These are phyloP conservation scores for Neonectria punicea DNA, from an alignment of 2,329 filamentous ascomycete genomes.

Conservation along the genomic window DNA sequence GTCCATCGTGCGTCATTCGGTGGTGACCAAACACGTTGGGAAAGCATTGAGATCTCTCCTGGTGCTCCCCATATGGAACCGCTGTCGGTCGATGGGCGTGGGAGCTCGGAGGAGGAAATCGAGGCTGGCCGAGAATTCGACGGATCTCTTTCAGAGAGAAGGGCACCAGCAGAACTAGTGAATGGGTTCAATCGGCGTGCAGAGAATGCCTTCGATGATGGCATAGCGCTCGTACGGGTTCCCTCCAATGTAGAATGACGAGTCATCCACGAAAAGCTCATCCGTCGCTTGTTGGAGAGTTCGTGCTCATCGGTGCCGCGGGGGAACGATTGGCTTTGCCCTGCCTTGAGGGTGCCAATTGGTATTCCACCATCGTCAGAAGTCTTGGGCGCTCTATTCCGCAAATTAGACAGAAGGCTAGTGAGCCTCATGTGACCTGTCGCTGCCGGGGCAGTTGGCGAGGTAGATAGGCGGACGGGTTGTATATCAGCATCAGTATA, in stretches of 20 bases:
- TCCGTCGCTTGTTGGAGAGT: conserved; percentile 63
- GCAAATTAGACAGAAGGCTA: conserved; percentile 68
- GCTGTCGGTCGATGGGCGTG: conserved; percentile 82
- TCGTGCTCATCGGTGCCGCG: conserved; percentile 67
- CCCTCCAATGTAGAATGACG: conserved; percentile 62
- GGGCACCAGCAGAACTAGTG: conserved; percentile 59
- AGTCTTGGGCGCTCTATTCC: conserved; percentile 70
- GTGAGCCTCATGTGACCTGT: conserved; percentile 52
- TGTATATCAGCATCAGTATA: conserved; percentile 60
- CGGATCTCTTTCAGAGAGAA: conserved; percentile 65
- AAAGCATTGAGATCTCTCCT: conserved; percentile 54
- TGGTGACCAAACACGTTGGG: conserved; percentile 76
- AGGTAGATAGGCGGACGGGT: conserved; percentile 53
- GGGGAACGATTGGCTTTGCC: conserved; percentile 83
- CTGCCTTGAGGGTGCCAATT: conserved; percentile 74
- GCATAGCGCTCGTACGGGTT: conserved; percentile 40
- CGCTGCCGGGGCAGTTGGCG: conserved; percentile 50
- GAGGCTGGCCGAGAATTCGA: conserved; percentile 74
- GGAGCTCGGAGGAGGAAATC: conserved; percentile 75
- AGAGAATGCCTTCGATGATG: conserved; percentile 52
- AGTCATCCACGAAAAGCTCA: conserved; percentile 71
- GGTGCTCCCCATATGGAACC: conserved; percentile 77
- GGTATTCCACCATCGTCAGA: conserved; percentile 63
- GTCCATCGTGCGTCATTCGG: conserved; percentile 62
- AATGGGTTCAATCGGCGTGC: conserved; percentile 59